Evolutionary conservation across 306 rosid genomes (phyloP).

Genomic region (Gleditsia sinensis): DNA sequence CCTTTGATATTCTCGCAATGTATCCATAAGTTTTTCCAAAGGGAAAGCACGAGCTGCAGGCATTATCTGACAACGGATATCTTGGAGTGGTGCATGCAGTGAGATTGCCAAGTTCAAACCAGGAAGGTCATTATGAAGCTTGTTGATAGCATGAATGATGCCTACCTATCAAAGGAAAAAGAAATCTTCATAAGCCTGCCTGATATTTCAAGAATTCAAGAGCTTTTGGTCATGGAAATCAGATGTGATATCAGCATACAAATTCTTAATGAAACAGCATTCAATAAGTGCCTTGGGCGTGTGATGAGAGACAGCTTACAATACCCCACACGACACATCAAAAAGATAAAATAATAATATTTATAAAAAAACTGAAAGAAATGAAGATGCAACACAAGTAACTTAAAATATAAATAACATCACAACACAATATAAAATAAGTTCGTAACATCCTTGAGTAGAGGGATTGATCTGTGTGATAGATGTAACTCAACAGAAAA

Average conservation of each 20-base stretch:
- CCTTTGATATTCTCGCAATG: conserved; percentile 81
- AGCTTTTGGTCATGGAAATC: conserved; percentile 4
- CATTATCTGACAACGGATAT: conserved; percentile 96
- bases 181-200: conserved; percentile 26
- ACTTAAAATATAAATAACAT: background rate
- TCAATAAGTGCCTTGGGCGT: background rate
- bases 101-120: conserved; percentile 97
- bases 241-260: background rate
- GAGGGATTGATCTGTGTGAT: background rate
- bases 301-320: background rate
- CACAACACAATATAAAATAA: background rate
- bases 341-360: too few species aligned
- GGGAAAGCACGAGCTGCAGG: conserved; percentile 99
- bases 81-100: conserved; percentile 91
- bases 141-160: conserved; percentile 87
- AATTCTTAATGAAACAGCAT: background rate
- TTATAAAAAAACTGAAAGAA: too few species aligned
- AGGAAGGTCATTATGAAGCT: conserved; percentile 83
- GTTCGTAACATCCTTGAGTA: background rate
- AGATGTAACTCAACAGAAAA: background rate
- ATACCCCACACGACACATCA: background rate
- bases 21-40: conserved; percentile 79
- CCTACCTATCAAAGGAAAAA: conserved; percentile 63
- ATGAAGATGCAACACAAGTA: background rate
- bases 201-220: conserved; percentile 23